A percentile compares a stretch with the other conserved stretches of the same genome.
phyloP scores from a whole-genome alignment of 2,329 filamentous ascomycete genomes.

The Juglanconis sp. region DNA sequence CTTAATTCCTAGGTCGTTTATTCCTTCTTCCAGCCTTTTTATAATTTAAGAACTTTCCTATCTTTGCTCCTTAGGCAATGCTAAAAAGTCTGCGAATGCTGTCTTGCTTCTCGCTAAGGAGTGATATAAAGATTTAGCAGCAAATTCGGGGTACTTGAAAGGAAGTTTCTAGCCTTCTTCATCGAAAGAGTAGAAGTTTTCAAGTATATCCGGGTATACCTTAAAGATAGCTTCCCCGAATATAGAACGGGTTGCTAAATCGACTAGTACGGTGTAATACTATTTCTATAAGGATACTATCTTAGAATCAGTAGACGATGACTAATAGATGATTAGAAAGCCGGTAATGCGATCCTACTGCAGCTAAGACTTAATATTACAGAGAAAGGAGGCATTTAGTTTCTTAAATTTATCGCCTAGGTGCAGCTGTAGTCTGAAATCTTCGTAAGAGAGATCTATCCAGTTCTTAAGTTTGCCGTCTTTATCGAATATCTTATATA shows the following conservation, averaged over 20 bases:
- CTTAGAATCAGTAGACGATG: background rate
- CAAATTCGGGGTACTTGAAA: slow-evolving; percentile 3
- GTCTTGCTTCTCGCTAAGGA: background rate
- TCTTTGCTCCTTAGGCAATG: slow-evolving; percentile 1
- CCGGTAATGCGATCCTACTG: background rate
- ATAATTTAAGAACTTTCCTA: slow-evolving; percentile 1
- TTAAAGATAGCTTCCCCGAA: background rate
- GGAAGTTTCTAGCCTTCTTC: slow-evolving; percentile 5
- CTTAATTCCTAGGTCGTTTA: background rate
- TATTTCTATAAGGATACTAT: background rate
- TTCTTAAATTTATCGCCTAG: background rate
- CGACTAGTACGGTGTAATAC: background rate
- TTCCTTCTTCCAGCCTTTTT: background rate
- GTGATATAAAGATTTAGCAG: background rate
- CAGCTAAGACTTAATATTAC: background rate
- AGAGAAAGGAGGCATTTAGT: background rate
- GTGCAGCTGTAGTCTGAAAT: slow-evolving; percentile 4
- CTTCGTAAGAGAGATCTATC: background rate
- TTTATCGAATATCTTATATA: slow-evolving; percentile 1
- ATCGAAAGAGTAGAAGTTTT: slow-evolving; percentile 3
- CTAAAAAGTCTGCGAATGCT: background rate
- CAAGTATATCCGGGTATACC: background rate
- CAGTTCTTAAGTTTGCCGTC: background rate
- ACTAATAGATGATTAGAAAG: background rate
- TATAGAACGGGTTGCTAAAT: background rate